phyloP scores from a whole-genome alignment of 2,329 filamentous ascomycete species.

The Hymenoscyphus albidus region DNA sequence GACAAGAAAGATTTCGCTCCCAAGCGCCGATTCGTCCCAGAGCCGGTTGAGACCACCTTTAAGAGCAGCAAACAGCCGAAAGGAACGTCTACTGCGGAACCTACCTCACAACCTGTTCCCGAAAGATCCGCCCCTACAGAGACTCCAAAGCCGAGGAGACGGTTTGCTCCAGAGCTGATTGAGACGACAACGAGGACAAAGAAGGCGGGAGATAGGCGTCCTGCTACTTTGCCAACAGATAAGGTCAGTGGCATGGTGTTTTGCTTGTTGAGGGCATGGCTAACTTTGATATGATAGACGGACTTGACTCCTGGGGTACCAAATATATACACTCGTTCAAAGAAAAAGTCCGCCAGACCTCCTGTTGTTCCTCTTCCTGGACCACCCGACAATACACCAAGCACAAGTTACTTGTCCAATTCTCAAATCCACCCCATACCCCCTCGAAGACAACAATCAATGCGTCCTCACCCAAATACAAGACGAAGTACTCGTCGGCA shows the following conservation, averaged over 20 bases:
- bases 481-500: slow-evolving; percentile 37
- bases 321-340: slow-evolving; percentile 32
- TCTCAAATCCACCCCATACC: slow-evolving; percentile 34
- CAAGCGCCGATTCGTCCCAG: slow-evolving; percentile 60
- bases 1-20: slow-evolving; percentile 32
- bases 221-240: slow-evolving; percentile 60
- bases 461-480: slow-evolving; percentile 41
- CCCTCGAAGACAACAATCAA: slow-evolving; percentile 40
- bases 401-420: slow-evolving; percentile 34
- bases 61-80: slow-evolving; percentile 51
- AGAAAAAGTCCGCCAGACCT: slow-evolving; percentile 25
- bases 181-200: slow-evolving; percentile 73
- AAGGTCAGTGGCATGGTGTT: slow-evolving; percentile 55
- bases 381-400: slow-evolving; percentile 50
- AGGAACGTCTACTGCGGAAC: slow-evolving; percentile 43
- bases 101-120: slow-evolving; percentile 50
- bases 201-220: slow-evolving; percentile 59
- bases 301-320: slow-evolving; percentile 32
- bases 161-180: slow-evolving; percentile 75
- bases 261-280: neutral
- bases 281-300: slow-evolving; percentile 24
- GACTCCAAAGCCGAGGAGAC: slow-evolving; percentile 37
- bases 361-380: slow-evolving; percentile 25
- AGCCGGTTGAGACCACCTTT: slow-evolving; percentile 69
- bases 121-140: slow-evolving; percentile 30